Conservation (phyloP, 352 stramenopile genomes). For the Elongisporangium undulatum region DNA sequence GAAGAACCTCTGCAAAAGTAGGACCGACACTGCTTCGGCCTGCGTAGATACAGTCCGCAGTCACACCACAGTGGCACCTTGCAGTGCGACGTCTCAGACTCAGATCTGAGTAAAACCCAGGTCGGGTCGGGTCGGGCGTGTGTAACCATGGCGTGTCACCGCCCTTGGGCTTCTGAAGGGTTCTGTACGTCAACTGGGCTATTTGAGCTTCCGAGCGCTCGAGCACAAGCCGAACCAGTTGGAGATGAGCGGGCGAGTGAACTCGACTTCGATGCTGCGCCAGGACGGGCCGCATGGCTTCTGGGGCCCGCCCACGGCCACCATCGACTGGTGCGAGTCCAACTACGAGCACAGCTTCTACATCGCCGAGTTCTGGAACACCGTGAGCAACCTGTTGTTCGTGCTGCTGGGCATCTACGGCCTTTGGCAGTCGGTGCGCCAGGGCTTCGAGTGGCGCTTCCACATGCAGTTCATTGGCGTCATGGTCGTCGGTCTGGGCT, state of each 20-base stretch:
- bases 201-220: not conserved
- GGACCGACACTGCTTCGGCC: not conserved
- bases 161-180: not conserved
- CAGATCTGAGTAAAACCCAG: not conserved
- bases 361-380: constrained; percentile 89
- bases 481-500: constrained; percentile 78
- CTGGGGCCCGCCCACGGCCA: constrained; percentile 70
- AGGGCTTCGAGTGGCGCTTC: constrained; percentile 77
- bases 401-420: constrained; percentile 72
- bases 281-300: constrained; percentile 17
- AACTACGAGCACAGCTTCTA: constrained; percentile 82
- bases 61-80: not conserved
- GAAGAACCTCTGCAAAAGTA: too few species aligned
- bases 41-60: not conserved
- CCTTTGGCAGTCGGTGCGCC: constrained; percentile 49
- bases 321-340: constrained; percentile 85
- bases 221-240: not conserved
- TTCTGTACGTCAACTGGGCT: not conserved
- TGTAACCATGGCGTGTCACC: not conserved
- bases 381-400: constrained; percentile 77
- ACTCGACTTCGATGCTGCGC: not conserved
- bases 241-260: not conserved
- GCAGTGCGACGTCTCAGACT: not conserved
- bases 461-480: constrained; percentile 68
- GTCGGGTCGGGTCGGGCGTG: not conserved